Evolutionary conservation across 129 eudicot species (phyloP), one percentile per base, ranked within the genome.

Genomic region (Lactuca saligna): DNA sequence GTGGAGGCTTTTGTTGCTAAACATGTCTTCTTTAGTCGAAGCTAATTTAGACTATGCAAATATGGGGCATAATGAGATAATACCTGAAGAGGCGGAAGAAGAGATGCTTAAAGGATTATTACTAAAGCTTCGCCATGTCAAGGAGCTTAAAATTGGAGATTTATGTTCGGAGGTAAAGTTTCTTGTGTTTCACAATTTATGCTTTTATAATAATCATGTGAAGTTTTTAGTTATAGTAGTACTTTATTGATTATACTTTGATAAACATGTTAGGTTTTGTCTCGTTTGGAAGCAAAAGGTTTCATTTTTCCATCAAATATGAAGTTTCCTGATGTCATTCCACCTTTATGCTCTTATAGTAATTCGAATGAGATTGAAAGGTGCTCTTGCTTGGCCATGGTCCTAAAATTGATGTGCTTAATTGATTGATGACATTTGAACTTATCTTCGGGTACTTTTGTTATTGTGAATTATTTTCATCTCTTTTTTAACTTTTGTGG

Each of bases 401-500:
- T 39, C 44, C 44, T 39, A 39, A 39, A 39, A 2, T 2, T 39
- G 44, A 39, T 39, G 9, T 4, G 44, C 8, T 5, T 39, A 5
- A 5, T 39, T 7, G 9, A 39, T 39, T 39, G 8, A 39, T 39
- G 44, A 7, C 44, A 39, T 11, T 6, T 39, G 44, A 6, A 0
- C 9, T 39, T 1, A 39, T 39, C 10, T 39, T 4, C 1, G 6
- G 6, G 6, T 6, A 35, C 6, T 35, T 34, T 1, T 3, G 38
- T 34, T 34, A 34, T 34, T 34, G 38, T 60, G 68, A 89, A 86
- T 79, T 89, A 94, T 4, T 71, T 65, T 72, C n/a, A n/a, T n/a
- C n/a, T n/a, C n/a, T n/a, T n/a, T n/a, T n/a, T n/a, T n/a, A n/a
- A n/a, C n/a, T n/a, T n/a, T n/a, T n/a, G n/a, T n/a, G n/a, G n/a